Evolutionary conservation across 2,329 filamentous ascomycete species (phyloP).

Genomic region (Phialemonium atrogriseum): DNA sequence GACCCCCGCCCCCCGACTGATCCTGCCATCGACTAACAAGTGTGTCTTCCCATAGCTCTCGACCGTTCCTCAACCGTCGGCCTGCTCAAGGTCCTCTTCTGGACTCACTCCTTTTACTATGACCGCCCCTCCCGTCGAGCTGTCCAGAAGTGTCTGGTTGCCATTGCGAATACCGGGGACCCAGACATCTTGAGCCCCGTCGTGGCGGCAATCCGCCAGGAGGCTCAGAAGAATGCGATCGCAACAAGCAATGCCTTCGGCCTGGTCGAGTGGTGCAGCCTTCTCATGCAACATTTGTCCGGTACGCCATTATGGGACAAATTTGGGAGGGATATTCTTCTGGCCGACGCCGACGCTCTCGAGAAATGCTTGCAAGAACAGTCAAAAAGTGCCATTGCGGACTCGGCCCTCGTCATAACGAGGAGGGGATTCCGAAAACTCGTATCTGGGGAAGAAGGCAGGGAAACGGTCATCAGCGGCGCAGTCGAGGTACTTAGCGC

Average conservation of each 20-base stretch:
- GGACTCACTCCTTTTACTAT: slow-evolving; percentile 78
- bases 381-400: slow-evolving; percentile 55
- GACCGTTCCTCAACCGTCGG: slow-evolving; percentile 39
- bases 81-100: slow-evolving; percentile 69
- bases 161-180: slow-evolving; percentile 49
- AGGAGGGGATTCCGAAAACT: slow-evolving; percentile 72
- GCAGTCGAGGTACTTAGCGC: slow-evolving; percentile 59
- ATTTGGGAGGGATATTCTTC: slow-evolving; percentile 57
- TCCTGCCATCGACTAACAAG: not conserved
- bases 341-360: slow-evolving; percentile 62
- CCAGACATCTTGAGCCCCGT: slow-evolving; percentile 55
- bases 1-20: slow-evolving; percentile 3
- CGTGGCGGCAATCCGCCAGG: slow-evolving; percentile 57
- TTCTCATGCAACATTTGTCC: slow-evolving; percentile 66
- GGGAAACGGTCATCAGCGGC: slow-evolving; percentile 52
- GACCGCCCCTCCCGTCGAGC: slow-evolving; percentile 79
- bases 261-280: slow-evolving; percentile 79
- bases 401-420: slow-evolving; percentile 69
- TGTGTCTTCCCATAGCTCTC: slow-evolving; percentile 27
- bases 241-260: slow-evolving; percentile 78
- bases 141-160: slow-evolving; percentile 70
- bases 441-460: slow-evolving; percentile 50
- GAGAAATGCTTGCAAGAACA: slow-evolving; percentile 67
- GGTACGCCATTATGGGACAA: slow-evolving; percentile 54
- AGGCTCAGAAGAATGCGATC: slow-evolving; percentile 69